These are phyloP conservation scores for Yamadazyma triangularis DNA, from an alignment of 1,139 yeast species.

Conservation along the genomic window DNA sequence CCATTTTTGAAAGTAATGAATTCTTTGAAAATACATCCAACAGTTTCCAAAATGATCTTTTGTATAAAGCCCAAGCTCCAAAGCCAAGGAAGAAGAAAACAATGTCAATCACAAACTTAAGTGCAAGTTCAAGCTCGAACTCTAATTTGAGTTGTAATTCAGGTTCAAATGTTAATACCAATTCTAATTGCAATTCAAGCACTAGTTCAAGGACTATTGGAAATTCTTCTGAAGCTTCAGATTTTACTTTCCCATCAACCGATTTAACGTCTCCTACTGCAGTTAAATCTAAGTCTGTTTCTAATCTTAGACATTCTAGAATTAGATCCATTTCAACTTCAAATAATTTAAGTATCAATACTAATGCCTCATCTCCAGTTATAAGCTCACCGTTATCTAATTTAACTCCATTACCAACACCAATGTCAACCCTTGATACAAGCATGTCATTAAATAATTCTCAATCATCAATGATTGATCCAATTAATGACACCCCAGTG, in stretches of 20 bases:
- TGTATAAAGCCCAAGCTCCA: no score
- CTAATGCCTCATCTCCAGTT: constrained; percentile 24
- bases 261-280: neutral
- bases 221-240: neutral
- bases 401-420: constrained; percentile 29
- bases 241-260: constrained; percentile 9
- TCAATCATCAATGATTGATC: constrained; percentile 27
- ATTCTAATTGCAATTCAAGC: constrained; percentile 3
- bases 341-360: neutral
- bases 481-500: constrained; percentile 40
- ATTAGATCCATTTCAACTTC: neutral
- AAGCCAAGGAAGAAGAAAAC: neutral
- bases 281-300: neutral
- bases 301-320: neutral
- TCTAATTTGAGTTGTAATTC: no score
- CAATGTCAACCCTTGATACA: constrained; percentile 25
- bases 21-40: constrained; percentile 7
- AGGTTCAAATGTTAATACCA: no score
- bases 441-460: constrained; percentile 17
- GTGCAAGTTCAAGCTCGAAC: no score
- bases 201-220: constrained; percentile 2
- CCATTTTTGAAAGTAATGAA: constrained; percentile 13
- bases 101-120: no score
- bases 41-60: no score
- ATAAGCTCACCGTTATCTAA: constrained; percentile 34